phyloP scores from a whole-genome alignment of 176 grass and related monocot species.

The Avena insularis region DNA sequence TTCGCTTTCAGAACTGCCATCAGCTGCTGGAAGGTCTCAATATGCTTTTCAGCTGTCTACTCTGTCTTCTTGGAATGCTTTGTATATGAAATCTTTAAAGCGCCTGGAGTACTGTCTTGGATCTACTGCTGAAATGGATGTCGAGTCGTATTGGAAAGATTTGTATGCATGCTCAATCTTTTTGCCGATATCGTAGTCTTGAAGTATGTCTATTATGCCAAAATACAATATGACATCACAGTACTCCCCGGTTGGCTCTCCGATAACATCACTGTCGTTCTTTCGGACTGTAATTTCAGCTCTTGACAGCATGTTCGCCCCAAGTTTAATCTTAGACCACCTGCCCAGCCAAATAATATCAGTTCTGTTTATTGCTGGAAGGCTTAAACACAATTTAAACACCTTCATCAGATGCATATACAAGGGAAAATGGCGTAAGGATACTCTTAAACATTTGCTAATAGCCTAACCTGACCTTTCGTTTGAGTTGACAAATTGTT shows the following conservation, averaged over 20 bases:
- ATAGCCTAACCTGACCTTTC: not conserved
- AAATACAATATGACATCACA: conserved; percentile 85
- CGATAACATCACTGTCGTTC: conserved; percentile 63
- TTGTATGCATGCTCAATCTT: conserved; percentile 88
- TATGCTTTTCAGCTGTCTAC: conserved; percentile 51
- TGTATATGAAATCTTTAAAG: conserved; percentile 89
- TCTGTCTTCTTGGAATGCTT: conserved; percentile 80
- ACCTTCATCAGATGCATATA: conserved; percentile 21
- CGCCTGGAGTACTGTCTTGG: conserved; percentile 81
- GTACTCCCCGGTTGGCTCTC: conserved; percentile 76
- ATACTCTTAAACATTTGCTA: not conserved
- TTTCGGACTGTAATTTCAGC: conserved; percentile 67
- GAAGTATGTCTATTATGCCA: conserved; percentile 94
- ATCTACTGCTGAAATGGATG: conserved; percentile 90
- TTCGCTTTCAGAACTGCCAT: conserved; percentile 22
- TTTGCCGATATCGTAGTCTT: conserved; percentile 94
- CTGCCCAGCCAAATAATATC: conserved; percentile 49
- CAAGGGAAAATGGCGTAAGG: not conserved
- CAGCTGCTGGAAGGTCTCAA: conserved; percentile 9
- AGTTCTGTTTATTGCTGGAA: conserved; percentile 18
- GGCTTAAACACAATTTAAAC: conserved; percentile 10
- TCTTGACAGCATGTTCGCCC: conserved; percentile 76
- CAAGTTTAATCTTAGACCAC: conserved; percentile 72
- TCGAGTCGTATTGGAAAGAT: conserved; percentile 78
- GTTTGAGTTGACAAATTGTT: conserved; percentile 15